phyloP scores from a whole-genome alignment of 2,329 filamentous ascomycete species.

The Fusarium drepaniforme region DNA sequence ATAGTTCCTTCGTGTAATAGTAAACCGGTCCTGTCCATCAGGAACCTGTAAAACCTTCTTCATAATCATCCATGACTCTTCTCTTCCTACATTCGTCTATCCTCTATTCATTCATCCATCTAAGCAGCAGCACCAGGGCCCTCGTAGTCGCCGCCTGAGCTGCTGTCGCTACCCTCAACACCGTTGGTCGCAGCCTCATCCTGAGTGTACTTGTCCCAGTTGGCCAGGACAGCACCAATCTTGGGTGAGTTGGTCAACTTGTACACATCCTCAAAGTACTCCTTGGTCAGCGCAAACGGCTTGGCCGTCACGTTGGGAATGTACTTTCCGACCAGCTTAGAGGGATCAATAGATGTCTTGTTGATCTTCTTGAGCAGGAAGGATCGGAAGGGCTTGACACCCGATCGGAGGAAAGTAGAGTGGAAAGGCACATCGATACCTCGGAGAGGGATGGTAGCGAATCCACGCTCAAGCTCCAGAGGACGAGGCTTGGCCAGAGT shows the following conservation, averaged over 20 bases:
- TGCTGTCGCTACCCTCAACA: slow-evolving; percentile 53
- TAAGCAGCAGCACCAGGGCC: slow-evolving; percentile 57
- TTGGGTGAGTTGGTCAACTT: slow-evolving; percentile 86
- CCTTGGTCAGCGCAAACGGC: slow-evolving; percentile 95
- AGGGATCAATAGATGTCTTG: slow-evolving; percentile 97
- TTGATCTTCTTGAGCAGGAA: slow-evolving; percentile 99
- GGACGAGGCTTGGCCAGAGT: slow-evolving; percentile 91
- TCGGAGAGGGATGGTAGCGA: slow-evolving; percentile 95
- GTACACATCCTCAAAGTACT: slow-evolving; percentile 99
- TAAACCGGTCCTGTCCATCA: slow-evolving; percentile 31
- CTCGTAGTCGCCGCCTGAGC: slow-evolving; percentile 56
- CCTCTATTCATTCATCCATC: slow-evolving; percentile 26
- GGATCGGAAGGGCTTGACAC: slow-evolving; percentile 98
- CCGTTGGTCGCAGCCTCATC: slow-evolving; percentile 57
- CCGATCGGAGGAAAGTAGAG: slow-evolving; percentile 96
- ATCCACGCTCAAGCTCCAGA: slow-evolving; percentile 91
- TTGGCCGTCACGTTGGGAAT: slow-evolving; percentile 98
- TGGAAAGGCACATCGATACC: slow-evolving; percentile 99
- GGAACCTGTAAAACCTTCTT: slow-evolving; percentile 38
- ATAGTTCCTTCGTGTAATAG: slow-evolving; percentile 34
- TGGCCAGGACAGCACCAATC: slow-evolving; percentile 85
- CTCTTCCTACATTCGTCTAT: slow-evolving; percentile 31
- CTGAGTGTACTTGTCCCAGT: slow-evolving; percentile 81
- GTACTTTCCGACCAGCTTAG: slow-evolving; percentile 97
- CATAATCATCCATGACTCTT: slow-evolving; percentile 40